Evolutionary conservation across 1,284 basidiomycete species (phyloP), one percentile per base, ranked within the genome.

Genomic region (Albatrellus sp.): DNA sequence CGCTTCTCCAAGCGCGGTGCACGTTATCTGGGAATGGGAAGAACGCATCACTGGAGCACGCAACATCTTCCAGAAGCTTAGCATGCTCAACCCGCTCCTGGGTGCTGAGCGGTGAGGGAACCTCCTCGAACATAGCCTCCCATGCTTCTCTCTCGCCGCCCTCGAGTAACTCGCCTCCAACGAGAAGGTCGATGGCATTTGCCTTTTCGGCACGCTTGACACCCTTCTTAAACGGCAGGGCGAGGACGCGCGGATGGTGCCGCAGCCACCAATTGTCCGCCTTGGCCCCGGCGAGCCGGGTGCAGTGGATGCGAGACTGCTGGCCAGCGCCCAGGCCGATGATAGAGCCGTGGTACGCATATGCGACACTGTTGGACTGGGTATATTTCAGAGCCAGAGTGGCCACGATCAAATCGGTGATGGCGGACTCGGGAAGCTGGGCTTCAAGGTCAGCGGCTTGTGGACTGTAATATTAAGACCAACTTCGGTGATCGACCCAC

Each of bases 11-110:
- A 42, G 90, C 90, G 46, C 94, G 74, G 63, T 97, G 87, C 36
- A 99, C 94, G 58, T 98, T 99, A 65, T 98, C 96, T 7, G 92
- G 80, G 80, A 98, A 98, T 34, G 94, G 94, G 89, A 98, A 98
- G 75, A 98, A 98, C 47, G 94, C 94, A 57, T 98, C 96, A 52
- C 87, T 91, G 32, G 90, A 90, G 62, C 93, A 93, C 6, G 87
- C 81, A 41, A 98, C 94, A 31, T 80, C 87, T 44, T 82, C 80
- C 48, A 96, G 66, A 65, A 80, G 67, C 46, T 59, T 63, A 49
- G 79, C 77, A 74, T 90, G 90, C 43, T 72, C 72, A 54, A 69
- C 75, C 58, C 78, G 80, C 68, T 97, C 93, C 54, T 74, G 72
- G 16, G 66, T 72, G 14, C 67, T 78, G 51, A 99, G 67, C 14